Evolutionary conservation across 169 alveolate genomes (phyloP).

Genomic region (Perkinsus olseni): DNA sequence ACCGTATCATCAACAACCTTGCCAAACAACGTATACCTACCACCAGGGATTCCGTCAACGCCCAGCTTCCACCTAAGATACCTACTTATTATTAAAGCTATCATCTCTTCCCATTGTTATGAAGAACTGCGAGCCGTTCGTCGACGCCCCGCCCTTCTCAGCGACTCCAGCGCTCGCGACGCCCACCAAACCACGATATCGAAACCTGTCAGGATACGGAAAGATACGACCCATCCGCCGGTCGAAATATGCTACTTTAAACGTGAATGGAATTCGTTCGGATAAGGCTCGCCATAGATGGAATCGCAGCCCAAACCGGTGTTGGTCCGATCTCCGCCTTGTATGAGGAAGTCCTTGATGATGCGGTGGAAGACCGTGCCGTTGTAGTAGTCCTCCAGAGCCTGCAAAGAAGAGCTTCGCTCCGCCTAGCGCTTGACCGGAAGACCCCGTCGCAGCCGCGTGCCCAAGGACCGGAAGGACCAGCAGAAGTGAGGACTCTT

Average conservation of each 20-base stretch:
- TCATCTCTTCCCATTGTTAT: constrained; percentile 17
- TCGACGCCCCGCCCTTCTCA: not conserved
- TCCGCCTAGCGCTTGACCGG: no score
- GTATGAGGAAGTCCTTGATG: constrained; percentile 58
- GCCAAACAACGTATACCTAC: not conserved
- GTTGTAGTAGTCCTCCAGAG: constrained; percentile 72
- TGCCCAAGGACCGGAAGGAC: no score
- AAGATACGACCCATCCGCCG: no score
- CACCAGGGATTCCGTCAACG: no score
- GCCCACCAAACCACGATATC: constrained; percentile 32
- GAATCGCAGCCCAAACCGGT: constrained; percentile 19
- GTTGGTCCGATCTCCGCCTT: constrained; percentile 38
- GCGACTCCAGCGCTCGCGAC: constrained; percentile 3
- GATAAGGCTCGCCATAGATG: constrained; percentile 15
- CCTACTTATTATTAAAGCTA: not conserved
- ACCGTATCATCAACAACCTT: not conserved
- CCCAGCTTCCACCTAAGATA: no score
- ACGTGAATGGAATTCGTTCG: constrained; percentile 24
- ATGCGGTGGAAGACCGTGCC: constrained; percentile 72
- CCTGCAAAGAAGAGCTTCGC: not conserved
- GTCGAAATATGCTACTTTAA: no score
- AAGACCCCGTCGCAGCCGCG: no score
- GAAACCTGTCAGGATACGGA: not conserved
- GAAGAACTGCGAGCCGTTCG: constrained; percentile 42
- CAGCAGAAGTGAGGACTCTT: no score